Percentiles rank a stretch among this genome's conserved stretches.
Conservation (phyloP, 495 filamentous ascomycete species). For the Talaromyces ruber region DNA sequence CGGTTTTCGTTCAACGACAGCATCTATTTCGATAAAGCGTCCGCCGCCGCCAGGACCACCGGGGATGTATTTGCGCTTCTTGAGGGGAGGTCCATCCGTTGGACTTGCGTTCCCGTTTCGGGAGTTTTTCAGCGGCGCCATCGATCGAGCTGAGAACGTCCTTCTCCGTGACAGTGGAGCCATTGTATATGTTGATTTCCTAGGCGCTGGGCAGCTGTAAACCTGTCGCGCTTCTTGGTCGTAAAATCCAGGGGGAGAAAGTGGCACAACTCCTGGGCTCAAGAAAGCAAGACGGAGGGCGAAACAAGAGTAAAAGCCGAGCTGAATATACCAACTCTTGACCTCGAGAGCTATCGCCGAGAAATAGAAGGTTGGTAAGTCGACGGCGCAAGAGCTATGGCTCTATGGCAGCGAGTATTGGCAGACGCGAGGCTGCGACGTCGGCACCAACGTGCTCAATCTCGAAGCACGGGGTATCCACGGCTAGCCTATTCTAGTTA, state of each 20-base stretch:
- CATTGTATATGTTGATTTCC: background rate
- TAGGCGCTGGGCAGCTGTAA: background rate
- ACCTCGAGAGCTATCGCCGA: background rate
- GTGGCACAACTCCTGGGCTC: background rate
- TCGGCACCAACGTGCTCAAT: slow-evolving; percentile 1
- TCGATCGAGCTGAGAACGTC: slow-evolving; percentile 1
- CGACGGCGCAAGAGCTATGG: background rate
- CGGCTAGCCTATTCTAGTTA: background rate
- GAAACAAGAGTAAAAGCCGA: background rate
- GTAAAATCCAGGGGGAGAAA: background rate
- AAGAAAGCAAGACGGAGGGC: background rate
- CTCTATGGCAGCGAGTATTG: background rate
- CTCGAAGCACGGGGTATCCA: slow-evolving; percentile 2
- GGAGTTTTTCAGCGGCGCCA: slow-evolving; percentile 10
- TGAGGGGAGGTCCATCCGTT: slow-evolving; percentile 38
- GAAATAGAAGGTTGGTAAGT: background rate
- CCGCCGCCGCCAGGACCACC: slow-evolving; percentile 76
- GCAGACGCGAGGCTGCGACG: slow-evolving; percentile 1
- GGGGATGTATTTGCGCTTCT: slow-evolving; percentile 60
- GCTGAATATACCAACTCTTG: background rate
- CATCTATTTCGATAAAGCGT: slow-evolving; percentile 59
- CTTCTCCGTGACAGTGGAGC: background rate
- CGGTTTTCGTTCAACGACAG: slow-evolving; percentile 27
- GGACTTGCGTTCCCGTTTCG: slow-evolving; percentile 23
- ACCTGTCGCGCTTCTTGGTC: background rate